These are phyloP conservation scores for Boletus rubroflammeus DNA, from an alignment of 768 basidiomycete species.

Conservation along the genomic window DNA sequence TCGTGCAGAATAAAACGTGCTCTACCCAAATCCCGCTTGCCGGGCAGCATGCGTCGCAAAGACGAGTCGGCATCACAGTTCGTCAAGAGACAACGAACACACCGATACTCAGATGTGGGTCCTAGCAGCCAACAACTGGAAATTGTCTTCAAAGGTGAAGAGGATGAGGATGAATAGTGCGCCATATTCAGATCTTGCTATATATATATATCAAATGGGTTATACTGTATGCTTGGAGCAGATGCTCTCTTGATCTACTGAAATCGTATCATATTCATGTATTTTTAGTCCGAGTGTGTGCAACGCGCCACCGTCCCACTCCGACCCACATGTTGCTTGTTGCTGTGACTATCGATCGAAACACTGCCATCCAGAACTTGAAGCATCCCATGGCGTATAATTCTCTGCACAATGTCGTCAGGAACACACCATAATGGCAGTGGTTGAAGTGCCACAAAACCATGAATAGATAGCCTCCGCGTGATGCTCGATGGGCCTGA, in stretches of 20 bases:
- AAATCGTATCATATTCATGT: constrained; percentile 1
- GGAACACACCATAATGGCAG: neutral
- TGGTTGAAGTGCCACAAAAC: neutral
- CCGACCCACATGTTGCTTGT: too few species aligned
- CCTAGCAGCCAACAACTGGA: constrained; percentile 3
- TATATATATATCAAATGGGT: neutral
- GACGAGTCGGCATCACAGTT: constrained; percentile 3
- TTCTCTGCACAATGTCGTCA: neutral
- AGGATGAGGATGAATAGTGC: constrained; percentile 15
- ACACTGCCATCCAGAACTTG: neutral
- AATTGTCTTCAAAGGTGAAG: constrained; percentile 7
- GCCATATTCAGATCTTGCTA: neutral
- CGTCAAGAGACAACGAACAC: constrained; percentile 25
- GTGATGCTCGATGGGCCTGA: neutral
- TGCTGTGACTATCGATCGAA: neutral
- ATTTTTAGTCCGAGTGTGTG: neutral
- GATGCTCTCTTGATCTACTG: neutral
- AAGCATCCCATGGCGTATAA: neutral
- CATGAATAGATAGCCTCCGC: neutral
- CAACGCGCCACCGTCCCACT: neutral
- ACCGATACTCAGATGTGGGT: constrained; percentile 18
- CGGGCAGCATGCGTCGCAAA: neutral
- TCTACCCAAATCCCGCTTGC: constrained; percentile 23
- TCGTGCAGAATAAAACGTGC: constrained; percentile 26
- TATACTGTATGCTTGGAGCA: neutral